These are phyloP conservation scores for Fusarium citri DNA, from an alignment of 2,329 filamentous ascomycete genomes.

Conservation along the genomic window DNA sequence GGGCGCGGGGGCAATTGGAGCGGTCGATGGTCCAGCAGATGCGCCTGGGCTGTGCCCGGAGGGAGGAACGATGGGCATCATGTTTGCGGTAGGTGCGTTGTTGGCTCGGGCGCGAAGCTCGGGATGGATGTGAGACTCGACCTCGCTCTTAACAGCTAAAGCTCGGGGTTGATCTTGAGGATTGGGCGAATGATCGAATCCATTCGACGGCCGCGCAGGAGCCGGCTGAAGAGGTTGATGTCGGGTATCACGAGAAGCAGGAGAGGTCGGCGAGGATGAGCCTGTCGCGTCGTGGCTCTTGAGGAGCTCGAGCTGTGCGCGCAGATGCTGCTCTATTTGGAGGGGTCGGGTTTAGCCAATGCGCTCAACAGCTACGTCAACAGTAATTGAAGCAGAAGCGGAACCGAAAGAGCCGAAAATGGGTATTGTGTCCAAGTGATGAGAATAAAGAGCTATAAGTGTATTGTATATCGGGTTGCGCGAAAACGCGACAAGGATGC, in stretches of 20 bases:
- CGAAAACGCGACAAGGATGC: slow-evolving; percentile 42
- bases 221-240: slow-evolving; percentile 47
- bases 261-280: slow-evolving; percentile 46
- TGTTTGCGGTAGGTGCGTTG: slow-evolving; percentile 48
- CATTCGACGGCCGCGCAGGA: slow-evolving; percentile 55
- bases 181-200: slow-evolving; percentile 57
- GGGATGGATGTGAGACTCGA: slow-evolving; percentile 62
- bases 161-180: slow-evolving; percentile 51
- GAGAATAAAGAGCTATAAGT: slow-evolving; percentile 24
- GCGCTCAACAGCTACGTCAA: slow-evolving; percentile 30
- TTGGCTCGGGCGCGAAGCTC: slow-evolving; percentile 55
- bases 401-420: slow-evolving; percentile 23
- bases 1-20: slow-evolving; percentile 50
- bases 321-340: slow-evolving; percentile 55
- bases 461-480: slow-evolving; percentile 30
- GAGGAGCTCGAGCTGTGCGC: slow-evolving; percentile 58
- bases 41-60: slow-evolving; percentile 49
- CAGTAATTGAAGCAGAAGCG: slow-evolving; percentile 28
- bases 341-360: slow-evolving; percentile 43
- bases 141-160: slow-evolving; percentile 52
- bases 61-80: slow-evolving; percentile 55
- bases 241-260: slow-evolving; percentile 47
- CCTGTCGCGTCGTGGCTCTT: slow-evolving; percentile 54
- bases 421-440: slow-evolving; percentile 16
- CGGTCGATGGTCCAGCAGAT: slow-evolving; percentile 44